phyloP scores from a whole-genome alignment of 73 alveolate species.

The Paramecium bursaria region DNA sequence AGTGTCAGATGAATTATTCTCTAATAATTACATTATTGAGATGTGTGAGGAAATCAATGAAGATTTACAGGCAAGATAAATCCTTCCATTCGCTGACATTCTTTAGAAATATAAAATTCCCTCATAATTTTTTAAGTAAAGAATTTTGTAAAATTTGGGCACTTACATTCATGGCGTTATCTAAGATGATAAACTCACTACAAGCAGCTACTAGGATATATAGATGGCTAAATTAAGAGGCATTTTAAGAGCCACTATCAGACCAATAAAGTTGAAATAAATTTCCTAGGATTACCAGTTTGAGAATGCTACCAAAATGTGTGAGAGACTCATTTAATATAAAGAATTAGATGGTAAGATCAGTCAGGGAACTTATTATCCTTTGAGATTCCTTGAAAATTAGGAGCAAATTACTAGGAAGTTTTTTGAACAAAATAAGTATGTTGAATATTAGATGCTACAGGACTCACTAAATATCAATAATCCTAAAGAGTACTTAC shows the following conservation, averaged over 20 bases:
- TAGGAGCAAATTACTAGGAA: background rate
- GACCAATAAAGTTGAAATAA: background rate
- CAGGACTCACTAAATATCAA: background rate
- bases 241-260: background rate
- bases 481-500: slow-evolving; percentile 28
- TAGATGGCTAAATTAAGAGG: slow-evolving; percentile 37
- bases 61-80: background rate
- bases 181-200: slow-evolving; percentile 33
- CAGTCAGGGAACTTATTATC: background rate
- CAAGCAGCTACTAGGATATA: slow-evolving; percentile 15
- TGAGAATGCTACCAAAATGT: slow-evolving; percentile 5
- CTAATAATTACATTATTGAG: slow-evolving; percentile 39
- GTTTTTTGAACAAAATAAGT: slow-evolving; percentile 34
- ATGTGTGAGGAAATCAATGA: slow-evolving; percentile 49
- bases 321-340: background rate
- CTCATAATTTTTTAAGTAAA: background rate
- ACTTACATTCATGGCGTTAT: slow-evolving; percentile 3
- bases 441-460: slow-evolving; percentile 44
- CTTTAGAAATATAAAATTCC: slow-evolving; percentile 8
- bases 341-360: slow-evolving; percentile 42
- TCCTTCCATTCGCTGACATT: slow-evolving; percentile 14
- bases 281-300: background rate
- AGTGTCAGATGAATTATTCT: slow-evolving; percentile 45
- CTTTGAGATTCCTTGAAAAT: slow-evolving; percentile 14
- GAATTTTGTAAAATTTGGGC: slow-evolving; percentile 2